These are phyloP conservation scores for Dactylonectria estremocensis DNA, from an alignment of 2,329 filamentous ascomycete genomes.

Conservation along the genomic window DNA sequence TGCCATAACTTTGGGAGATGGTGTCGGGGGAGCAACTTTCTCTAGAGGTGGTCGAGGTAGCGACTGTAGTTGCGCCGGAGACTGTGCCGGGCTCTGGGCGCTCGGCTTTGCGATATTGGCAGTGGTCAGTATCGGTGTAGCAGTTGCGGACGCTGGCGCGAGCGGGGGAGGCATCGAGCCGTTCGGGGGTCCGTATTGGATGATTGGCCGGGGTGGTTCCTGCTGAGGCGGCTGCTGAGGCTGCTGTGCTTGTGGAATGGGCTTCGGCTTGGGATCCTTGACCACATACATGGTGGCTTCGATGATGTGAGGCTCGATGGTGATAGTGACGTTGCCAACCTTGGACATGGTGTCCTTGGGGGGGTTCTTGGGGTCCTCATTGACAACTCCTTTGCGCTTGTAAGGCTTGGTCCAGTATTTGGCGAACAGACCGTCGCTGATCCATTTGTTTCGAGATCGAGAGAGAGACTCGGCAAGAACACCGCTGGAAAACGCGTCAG, in stretches of 20 bases:
- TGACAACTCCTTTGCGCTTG: constrained; percentile 76
- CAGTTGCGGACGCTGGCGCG: constrained; percentile 52
- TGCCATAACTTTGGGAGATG: constrained; percentile 36
- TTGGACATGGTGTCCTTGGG: constrained; percentile 80
- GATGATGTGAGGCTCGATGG: constrained; percentile 85
- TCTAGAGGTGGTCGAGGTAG: constrained; percentile 36
- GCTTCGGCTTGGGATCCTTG: constrained; percentile 72
- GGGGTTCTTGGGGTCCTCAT: constrained; percentile 77
- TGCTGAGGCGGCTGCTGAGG: constrained; percentile 49
- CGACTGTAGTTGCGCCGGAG: constrained; percentile 36
- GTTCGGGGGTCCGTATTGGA: constrained; percentile 77
- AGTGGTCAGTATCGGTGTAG: constrained; percentile 40
- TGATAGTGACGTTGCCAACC: constrained; percentile 81
- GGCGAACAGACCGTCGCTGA: constrained; percentile 80
- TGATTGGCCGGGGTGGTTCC: constrained; percentile 65
- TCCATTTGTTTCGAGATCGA: constrained; percentile 82
- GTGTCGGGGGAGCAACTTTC: constrained; percentile 24
- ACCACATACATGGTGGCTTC: constrained; percentile 82
- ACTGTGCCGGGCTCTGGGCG: constrained; percentile 41
- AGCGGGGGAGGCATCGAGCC: constrained; percentile 72
- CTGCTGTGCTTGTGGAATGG: constrained; percentile 51
- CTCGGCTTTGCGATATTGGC: constrained; percentile 36
- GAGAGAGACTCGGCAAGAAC: constrained; percentile 81
- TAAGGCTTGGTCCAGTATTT: constrained; percentile 83
- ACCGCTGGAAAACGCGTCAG: constrained; percentile 66